phyloP scores from a whole-genome alignment of 2,329 filamentous ascomycete genomes.

The Myrmaecium sp. region DNA sequence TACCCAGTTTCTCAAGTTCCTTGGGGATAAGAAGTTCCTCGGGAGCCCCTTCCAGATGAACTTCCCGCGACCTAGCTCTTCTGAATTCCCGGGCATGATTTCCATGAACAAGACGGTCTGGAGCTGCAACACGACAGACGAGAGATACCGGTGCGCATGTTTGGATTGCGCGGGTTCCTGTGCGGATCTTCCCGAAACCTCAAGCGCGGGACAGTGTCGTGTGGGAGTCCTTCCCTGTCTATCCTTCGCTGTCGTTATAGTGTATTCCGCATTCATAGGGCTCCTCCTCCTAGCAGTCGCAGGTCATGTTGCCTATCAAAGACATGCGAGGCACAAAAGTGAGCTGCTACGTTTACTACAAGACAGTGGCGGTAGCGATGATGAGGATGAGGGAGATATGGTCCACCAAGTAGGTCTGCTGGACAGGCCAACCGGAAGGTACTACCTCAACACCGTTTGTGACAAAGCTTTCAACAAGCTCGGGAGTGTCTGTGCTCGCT shows the following conservation, averaged over 20 bases:
- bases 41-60: constrained; percentile 98
- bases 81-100: constrained; percentile 51
- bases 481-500: constrained; percentile 64
- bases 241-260: constrained; percentile 78
- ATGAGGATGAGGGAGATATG: constrained; percentile 83
- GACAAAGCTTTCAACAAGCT: constrained; percentile 66
- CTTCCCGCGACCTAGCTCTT: constrained; percentile 47
- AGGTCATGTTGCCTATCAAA: constrained; percentile 60
- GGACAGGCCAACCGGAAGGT: constrained; percentile 62
- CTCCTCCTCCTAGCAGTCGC: constrained; percentile 48
- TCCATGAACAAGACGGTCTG: constrained; percentile 57
- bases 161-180: constrained; percentile 83
- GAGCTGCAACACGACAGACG: constrained; percentile 78
- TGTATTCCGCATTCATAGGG: constrained; percentile 62
- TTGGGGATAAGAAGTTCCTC: constrained; percentile 78
- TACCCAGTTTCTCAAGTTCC: constrained; percentile 69
- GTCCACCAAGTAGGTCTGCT: constrained; percentile 60
- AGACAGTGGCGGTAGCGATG: constrained; percentile 68
- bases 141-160: constrained; percentile 76
- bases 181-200: constrained; percentile 62
- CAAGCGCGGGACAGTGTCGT: constrained; percentile 52
- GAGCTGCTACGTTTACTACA: constrained; percentile 78
- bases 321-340: constrained; percentile 55
- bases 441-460: constrained; percentile 68
- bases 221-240: constrained; percentile 84